Base-by-base conservation (phyloP, 257 asterid species). In the Cynanchum wilfordii region DNA sequence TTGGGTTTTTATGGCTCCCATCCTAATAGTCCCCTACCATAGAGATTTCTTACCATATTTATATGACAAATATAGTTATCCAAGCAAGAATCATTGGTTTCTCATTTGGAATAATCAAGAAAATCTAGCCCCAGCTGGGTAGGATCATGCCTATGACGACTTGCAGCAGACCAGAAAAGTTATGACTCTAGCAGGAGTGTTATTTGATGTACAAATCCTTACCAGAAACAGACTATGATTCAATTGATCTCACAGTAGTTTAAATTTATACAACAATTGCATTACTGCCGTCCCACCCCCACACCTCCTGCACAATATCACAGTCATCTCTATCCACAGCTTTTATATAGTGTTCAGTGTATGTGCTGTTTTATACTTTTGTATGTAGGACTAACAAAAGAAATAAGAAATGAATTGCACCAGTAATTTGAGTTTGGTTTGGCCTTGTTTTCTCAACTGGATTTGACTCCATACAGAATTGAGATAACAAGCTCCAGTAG, bases 221-320 rank as follows among this genome's bases (percentile, higher is more conserved):
- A 42, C 47, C 47, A 42, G 11, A 8, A 42, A 42, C 47, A 42
- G 47, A 7, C 11, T 8, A 42, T 42, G 47, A 42, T 42, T 42
- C 47, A 8, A 47, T 42, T 47, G 19, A 47, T 47, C 4, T 47
- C 19, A 47, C 17, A 15, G 52, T 16, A 50, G 56, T 51, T 5
- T 51, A 51, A 16, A 51, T 51, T 42, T 58, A 51, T 65, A 69
- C 75, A 69, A 60, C 75, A 69, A 56, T 69, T 70, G 33, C 54
- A 20, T 33, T 47, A 38, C 56, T 57, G 49, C 25, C 5, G 5
- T 0, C 40, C 40, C 40, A 4, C 10, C 47, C 47, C 2, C 10
- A 8, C 47, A 7, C 1, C 45, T 54, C 33, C 52, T 68, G 24
- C 79, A 75, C 55, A 58, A 67, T 15, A 4, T 24, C 42, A 22